These are phyloP conservation scores for Candida tallmaniae DNA, from an alignment of 805 yeast species.

Conservation along the genomic window DNA sequence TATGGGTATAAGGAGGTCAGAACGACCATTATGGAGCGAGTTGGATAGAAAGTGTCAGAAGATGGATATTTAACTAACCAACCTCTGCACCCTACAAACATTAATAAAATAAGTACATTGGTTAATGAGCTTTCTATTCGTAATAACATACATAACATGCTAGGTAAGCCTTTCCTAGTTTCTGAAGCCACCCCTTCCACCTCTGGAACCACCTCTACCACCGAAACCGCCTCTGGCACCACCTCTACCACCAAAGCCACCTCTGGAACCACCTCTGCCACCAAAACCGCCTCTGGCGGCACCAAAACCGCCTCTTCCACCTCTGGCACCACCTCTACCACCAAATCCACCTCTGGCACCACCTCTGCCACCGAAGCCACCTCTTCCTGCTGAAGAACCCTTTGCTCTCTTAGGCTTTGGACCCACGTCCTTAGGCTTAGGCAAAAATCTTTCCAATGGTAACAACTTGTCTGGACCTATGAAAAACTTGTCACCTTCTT, in stretches of 20 bases:
- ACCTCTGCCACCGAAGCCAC: conserved; percentile 37
- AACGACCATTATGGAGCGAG: conserved; percentile 46
- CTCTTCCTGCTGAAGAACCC: conserved; percentile 49
- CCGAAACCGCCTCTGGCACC: conserved; percentile 29
- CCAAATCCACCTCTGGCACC: conserved; percentile 34
- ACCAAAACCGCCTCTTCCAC: conserved; percentile 46
- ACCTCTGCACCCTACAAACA: no score
- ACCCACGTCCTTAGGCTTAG: conserved; percentile 86
- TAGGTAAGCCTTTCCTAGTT: no score
- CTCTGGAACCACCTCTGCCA: conserved; percentile 40
- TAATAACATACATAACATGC: no score
- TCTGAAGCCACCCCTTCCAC: no score
- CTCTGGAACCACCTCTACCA: conserved; percentile 35
- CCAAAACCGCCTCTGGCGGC: conserved; percentile 35
- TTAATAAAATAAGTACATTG: no score
- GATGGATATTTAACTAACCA: no score
- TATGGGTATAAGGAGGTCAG: conserved; percentile 55
- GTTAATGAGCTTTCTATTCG: no score
- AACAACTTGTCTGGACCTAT: conserved; percentile 93
- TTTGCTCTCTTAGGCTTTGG: conserved; percentile 76
- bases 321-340: conserved; percentile 34
- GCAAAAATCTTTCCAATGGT: conserved; percentile 94
- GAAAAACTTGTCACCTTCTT: conserved; percentile 92
- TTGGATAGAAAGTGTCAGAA: conserved; percentile 33
- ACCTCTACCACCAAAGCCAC: conserved; percentile 34